Conservation (phyloP, 345 rosid genomes). For the Sisymbrium irio region DNA sequence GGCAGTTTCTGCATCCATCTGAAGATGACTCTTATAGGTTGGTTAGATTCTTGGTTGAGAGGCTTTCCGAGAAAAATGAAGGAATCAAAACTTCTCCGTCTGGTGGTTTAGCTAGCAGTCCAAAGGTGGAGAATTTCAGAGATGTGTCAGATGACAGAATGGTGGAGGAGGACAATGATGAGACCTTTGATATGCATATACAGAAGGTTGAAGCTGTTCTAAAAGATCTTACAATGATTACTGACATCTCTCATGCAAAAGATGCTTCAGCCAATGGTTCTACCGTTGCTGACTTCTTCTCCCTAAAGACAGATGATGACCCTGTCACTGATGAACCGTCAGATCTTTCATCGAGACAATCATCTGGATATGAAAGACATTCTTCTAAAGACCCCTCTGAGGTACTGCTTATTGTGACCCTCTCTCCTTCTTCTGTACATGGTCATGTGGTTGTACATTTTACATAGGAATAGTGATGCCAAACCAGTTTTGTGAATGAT, state of each 20-base stretch:
- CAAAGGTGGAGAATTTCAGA: slow-evolving; percentile 23
- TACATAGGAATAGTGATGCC: slow-evolving; percentile 5
- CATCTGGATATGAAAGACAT: slow-evolving; percentile 8
- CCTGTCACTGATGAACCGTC: slow-evolving; percentile 12
- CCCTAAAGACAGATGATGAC: slow-evolving; percentile 28
- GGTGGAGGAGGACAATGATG: slow-evolving; percentile 32
- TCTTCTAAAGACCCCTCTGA: slow-evolving; percentile 30
- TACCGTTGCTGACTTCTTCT: slow-evolving; percentile 1
- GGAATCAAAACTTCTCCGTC: slow-evolving; percentile 30
- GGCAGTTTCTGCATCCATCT: slow-evolving; percentile 84
- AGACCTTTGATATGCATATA: slow-evolving; percentile 43
- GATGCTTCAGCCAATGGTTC: slow-evolving; percentile 19
- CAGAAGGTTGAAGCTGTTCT: slow-evolving; percentile 43
- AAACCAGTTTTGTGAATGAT: not conserved
- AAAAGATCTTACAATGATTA: slow-evolving; percentile 43
- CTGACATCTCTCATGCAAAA: slow-evolving; percentile 27
- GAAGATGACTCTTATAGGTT: slow-evolving; percentile 63
- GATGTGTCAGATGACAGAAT: slow-evolving; percentile 12
- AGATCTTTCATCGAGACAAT: slow-evolving; percentile 5
- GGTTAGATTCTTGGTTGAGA: slow-evolving; percentile 70
- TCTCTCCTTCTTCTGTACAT: not conserved
- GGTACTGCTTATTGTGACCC: slow-evolving; percentile 38
- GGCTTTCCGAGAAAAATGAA: slow-evolving; percentile 47
- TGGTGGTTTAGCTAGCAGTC: slow-evolving; percentile 24
- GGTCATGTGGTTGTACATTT: not conserved